Percentiles rank a stretch among this genome's conserved stretches.
Evolutionary conservation across 148 eudicot genomes (phyloP).

Genomic region (Rhododendron henanense): DNA sequence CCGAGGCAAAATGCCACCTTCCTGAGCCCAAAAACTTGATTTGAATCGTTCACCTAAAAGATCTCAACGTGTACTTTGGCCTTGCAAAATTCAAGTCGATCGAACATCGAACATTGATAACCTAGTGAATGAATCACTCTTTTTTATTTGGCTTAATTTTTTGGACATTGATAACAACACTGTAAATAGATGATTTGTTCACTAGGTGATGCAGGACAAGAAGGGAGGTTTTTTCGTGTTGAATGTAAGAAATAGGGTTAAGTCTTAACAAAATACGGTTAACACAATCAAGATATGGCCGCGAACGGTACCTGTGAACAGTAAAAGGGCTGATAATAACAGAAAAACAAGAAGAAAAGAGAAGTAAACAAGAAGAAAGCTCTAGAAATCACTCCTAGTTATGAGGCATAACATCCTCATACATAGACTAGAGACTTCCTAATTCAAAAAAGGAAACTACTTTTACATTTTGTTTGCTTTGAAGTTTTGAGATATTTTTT

Average conservation of each 20-base stretch:
- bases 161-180: not conserved
- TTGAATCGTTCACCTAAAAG: not conserved
- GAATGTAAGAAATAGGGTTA: not conserved
- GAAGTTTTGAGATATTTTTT: too few relatives aligned
- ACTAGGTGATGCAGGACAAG: not conserved
- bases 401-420: not conserved
- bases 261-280: not conserved
- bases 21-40: not conserved
- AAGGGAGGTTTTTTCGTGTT: not conserved
- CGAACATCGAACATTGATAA: too few relatives aligned
- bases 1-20: not conserved
- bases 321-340: not conserved
- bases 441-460: not conserved
- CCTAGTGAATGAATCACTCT: not conserved
- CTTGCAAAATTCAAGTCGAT: not conserved
- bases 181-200: not conserved
- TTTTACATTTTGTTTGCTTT: too few relatives aligned
- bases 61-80: not conserved
- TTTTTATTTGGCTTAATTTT: not conserved
- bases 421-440: not conserved
- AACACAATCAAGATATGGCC: not conserved
- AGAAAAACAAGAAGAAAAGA: not conserved
- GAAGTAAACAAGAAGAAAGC: not conserved
- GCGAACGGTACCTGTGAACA: not conserved
- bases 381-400: not conserved